A percentile compares a stretch with the other conserved stretches of the same genome.
Conservation (phyloP, 495 filamentous ascomycete genomes). For the Talaromyces liani region DNA sequence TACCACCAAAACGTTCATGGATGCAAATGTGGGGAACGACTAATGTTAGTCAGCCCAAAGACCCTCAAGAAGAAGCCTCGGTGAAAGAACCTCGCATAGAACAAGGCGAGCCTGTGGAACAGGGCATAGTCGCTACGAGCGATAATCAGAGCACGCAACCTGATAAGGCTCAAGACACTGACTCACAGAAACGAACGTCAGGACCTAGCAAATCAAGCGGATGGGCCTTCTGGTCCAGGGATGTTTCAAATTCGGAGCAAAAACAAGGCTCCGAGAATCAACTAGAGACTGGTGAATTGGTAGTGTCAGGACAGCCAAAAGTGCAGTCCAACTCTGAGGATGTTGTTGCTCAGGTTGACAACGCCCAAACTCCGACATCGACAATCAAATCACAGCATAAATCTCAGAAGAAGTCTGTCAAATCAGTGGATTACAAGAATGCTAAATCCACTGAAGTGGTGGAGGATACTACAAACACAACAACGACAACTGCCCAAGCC, state of each 20-base stretch:
- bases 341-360: neutral
- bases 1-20: constrained; percentile 35
- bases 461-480: constrained; percentile 36
- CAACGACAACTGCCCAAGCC: constrained; percentile 26
- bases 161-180: constrained; percentile 19
- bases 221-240: constrained; percentile 83
- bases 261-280: constrained; percentile 25
- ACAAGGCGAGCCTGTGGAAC: constrained; percentile 9
- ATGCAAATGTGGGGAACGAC: constrained; percentile 41
- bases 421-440: constrained; percentile 2
- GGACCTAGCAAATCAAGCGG: constrained; percentile 49
- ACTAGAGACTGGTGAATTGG: constrained; percentile 56
- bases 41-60: constrained; percentile 18
- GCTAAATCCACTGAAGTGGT: constrained; percentile 15
- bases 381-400: constrained; percentile 8
- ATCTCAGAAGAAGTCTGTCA: constrained; percentile 10
- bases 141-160: constrained; percentile 15
- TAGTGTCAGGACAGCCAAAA: constrained; percentile 47
- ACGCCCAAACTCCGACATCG: neutral
- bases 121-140: constrained; percentile 8
- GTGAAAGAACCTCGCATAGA: constrained; percentile 17
- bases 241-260: constrained; percentile 39
- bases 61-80: constrained; percentile 14
- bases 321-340: constrained; percentile 3
- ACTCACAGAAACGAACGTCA: constrained; percentile 30